phyloP scores from a whole-genome alignment of 352 stramenopile species.

The Pilasporangium apinafurcum region DNA sequence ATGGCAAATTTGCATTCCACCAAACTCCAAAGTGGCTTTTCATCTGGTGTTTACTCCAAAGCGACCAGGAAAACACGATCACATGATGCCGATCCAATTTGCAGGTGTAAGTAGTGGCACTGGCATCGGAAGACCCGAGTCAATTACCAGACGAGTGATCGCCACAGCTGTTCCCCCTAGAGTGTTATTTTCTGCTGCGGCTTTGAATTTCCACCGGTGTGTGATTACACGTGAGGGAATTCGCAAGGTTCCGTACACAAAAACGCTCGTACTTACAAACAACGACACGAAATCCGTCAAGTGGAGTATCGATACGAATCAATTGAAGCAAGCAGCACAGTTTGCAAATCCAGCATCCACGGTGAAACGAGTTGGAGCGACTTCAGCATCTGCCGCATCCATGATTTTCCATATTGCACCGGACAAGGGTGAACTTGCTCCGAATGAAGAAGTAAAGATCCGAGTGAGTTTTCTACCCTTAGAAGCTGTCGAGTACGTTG shows the following conservation, averaged over 20 bases:
- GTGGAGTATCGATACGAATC: conserved; percentile 76
- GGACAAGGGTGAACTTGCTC: conserved; percentile 68
- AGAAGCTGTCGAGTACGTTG: conserved; percentile 70
- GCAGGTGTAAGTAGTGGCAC: conserved; percentile 25
- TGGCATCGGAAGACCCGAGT: conserved; percentile 11
- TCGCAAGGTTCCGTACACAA: conserved; percentile 84
- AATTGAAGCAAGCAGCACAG: conserved; percentile 17
- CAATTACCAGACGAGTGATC: conserved; percentile 35
- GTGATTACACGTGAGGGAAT: conserved; percentile 82
- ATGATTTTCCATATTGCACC: conserved; percentile 82
- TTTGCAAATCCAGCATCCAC: conserved; percentile 8
- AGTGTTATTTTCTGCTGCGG: conserved; percentile 62
- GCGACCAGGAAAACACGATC: conserved; percentile 30
- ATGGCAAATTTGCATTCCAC: conserved; percentile 72
- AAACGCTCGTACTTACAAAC: conserved; percentile 76
- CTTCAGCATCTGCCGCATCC: conserved; percentile 17
- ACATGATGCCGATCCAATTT: conserved; percentile 74
- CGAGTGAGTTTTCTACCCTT: conserved; percentile 84
- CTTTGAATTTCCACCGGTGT: conserved; percentile 79
- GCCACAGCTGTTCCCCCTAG: conserved; percentile 51
- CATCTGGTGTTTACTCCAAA: conserved; percentile 73
- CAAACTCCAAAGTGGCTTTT: conserved; percentile 59
- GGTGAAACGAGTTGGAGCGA: conserved; percentile 21
- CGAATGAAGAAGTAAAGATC: conserved; percentile 68
- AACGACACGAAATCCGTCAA: conserved; percentile 41